phyloP scores from a whole-genome alignment of 306 rosid species.

The Inga leiocalycina region DNA sequence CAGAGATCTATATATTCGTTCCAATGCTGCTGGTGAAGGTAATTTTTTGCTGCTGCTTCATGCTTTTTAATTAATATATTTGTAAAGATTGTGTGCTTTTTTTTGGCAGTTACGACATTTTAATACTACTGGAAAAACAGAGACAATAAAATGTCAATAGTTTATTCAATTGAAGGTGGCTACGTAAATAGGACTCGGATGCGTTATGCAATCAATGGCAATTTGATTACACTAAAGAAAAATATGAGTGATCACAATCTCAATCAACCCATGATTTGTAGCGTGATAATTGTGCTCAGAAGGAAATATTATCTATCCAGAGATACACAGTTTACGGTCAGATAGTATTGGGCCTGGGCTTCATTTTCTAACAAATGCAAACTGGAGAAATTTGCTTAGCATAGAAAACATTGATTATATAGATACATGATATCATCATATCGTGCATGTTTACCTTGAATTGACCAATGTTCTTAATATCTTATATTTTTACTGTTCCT shows the following conservation, averaged over 20 bases:
- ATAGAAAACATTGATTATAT: background rate
- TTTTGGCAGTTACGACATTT: background rate
- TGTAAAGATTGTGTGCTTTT: background rate
- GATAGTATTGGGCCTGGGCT: too few relatives aligned
- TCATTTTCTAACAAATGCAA: too few relatives aligned
- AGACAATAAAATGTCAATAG: too few relatives aligned
- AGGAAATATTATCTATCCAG: too few relatives aligned
- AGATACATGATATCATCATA: background rate
- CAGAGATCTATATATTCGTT: slow-evolving; percentile 53
- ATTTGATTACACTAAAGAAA: too few relatives aligned
- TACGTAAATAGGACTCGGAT: too few relatives aligned
- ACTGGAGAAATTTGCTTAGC: background rate
- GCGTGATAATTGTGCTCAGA: too few relatives aligned
- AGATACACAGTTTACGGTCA: too few relatives aligned
- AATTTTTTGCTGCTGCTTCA: slow-evolving; percentile 25
- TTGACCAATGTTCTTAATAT: background rate
- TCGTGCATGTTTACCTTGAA: background rate
- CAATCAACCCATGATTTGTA: too few relatives aligned
- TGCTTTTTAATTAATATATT: background rate
- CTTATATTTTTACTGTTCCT: background rate
- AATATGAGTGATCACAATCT: too few relatives aligned
- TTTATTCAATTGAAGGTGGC: too few relatives aligned
- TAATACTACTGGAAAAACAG: background rate
- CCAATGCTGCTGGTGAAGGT: slow-evolving; percentile 49
- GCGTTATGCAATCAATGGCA: too few relatives aligned